These are phyloP conservation scores for Physcomitrium patens DNA, from an alignment of 225 moss, liverwort and hornwort genomes.

Conservation along the genomic window DNA sequence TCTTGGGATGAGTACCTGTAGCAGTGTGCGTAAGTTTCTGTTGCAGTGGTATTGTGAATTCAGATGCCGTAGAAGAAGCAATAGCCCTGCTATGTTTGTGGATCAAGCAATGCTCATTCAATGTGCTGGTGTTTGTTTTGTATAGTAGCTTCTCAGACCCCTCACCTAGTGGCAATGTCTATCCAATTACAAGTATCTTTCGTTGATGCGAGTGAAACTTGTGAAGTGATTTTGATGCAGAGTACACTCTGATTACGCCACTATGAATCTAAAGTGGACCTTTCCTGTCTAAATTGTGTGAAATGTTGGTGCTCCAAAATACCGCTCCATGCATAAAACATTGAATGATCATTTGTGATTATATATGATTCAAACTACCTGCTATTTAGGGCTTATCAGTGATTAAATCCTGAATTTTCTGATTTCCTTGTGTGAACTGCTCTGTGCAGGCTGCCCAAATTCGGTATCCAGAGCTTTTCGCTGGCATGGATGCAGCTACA, in stretches of 20 bases:
- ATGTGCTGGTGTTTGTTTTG: background rate
- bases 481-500: slow-evolving; percentile 51
- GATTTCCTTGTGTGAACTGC: background rate
- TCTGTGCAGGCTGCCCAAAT: slow-evolving; percentile 62
- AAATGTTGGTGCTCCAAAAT: background rate
- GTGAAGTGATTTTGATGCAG: background rate
- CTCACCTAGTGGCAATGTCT: background rate
- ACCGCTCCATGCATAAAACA: background rate
- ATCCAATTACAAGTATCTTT: background rate
- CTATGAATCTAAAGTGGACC: background rate
- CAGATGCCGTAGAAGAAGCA: no score
- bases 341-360: background rate
- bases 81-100: background rate
- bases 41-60: no score
- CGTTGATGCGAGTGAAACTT: background rate
- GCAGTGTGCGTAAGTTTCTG: no score
- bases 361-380: background rate
- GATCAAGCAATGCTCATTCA: background rate
- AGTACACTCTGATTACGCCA: background rate
- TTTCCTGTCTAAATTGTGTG: background rate
- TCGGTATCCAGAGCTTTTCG: slow-evolving; percentile 70
- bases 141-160: background rate
- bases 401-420: background rate
- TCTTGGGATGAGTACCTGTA: background rate
- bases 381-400: background rate